These are phyloP conservation scores for Actinomortierella wolfii DNA, from an alignment of 371 early-diverging fungal genomes.

Conservation along the genomic window DNA sequence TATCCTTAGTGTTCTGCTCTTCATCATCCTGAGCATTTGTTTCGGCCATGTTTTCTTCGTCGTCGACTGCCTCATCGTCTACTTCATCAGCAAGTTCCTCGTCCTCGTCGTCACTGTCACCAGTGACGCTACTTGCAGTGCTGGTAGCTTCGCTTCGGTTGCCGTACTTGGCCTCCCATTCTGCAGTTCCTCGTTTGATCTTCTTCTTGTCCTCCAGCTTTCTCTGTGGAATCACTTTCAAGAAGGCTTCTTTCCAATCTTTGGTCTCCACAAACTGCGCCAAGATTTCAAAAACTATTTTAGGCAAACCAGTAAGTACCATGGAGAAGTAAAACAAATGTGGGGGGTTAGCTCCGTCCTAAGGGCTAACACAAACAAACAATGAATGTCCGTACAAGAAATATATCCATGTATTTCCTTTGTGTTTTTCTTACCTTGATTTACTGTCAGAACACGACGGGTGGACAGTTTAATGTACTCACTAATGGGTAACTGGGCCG, in stretches of 20 bases:
- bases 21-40: no score
- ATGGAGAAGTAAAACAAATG: neutral
- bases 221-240: conserved; percentile 85
- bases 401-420: no score
- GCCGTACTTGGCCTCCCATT: conserved; percentile 21
- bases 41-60: no score
- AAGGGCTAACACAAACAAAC: neutral
- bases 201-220: conserved; percentile 65
- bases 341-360: neutral
- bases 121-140: no score
- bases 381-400: neutral
- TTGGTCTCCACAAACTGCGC: conserved; percentile 67
- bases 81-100: no score
- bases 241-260: conserved; percentile 84
- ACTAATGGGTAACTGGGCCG: conserved; percentile 87
- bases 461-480: conserved; percentile 78
- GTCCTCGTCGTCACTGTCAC: no score
- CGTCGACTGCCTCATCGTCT: no score
- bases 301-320: neutral
- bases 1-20: no score
- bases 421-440: conserved; percentile 81
- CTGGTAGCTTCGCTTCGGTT: no score
- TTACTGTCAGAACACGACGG: conserved; percentile 89
- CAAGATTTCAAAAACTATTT: conserved; percentile 81
- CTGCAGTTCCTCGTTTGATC: conserved; percentile 36